Percentiles rank a stretch among this genome's conserved stretches.
Evolutionary conservation across 768 basidiomycete species (phyloP).

Genomic region (Coprinellus micaceus): DNA sequence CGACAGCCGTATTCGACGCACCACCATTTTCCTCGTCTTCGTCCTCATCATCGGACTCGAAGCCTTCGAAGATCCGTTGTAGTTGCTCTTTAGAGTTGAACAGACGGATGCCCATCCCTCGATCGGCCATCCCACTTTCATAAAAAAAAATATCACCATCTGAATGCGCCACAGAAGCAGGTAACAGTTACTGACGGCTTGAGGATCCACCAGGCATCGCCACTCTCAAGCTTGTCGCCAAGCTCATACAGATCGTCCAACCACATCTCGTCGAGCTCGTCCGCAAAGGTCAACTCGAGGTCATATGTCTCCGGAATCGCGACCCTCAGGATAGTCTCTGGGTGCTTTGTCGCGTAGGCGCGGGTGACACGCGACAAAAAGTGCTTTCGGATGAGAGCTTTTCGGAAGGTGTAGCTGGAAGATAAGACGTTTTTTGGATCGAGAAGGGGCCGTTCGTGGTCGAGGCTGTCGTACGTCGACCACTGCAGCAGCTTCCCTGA

Average conservation of each 20-base stretch:
- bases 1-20: conserved; percentile 46
- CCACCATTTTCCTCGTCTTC: conserved; percentile 36
- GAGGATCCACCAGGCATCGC: conserved; percentile 81
- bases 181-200: conserved; percentile 60
- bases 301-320: conserved; percentile 76
- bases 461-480: conserved; percentile 85
- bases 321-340: conserved; percentile 48
- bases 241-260: conserved; percentile 92
- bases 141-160: conserved; percentile 8
- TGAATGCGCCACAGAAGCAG: conserved; percentile 1
- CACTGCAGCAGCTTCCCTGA: conserved; percentile 55
- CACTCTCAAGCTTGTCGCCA: conserved; percentile 50
- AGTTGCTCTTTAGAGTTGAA: conserved; percentile 77
- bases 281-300: conserved; percentile 82
- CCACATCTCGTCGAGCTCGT: conserved; percentile 94
- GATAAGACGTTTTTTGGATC: conserved; percentile 53
- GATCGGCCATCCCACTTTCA: conserved; percentile 85
- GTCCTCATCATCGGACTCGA: conserved; percentile 57
- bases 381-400: conserved; percentile 93
- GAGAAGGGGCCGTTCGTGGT: conserved; percentile 66
- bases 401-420: conserved; percentile 85
- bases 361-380: conserved; percentile 75
- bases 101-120: conserved; percentile 90
- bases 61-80: conserved; percentile 71
- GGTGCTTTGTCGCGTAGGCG: conserved; percentile 69